Base-by-base conservation (phyloP, 179 eudicot genomes). In the Drosera spatulata region DNA sequence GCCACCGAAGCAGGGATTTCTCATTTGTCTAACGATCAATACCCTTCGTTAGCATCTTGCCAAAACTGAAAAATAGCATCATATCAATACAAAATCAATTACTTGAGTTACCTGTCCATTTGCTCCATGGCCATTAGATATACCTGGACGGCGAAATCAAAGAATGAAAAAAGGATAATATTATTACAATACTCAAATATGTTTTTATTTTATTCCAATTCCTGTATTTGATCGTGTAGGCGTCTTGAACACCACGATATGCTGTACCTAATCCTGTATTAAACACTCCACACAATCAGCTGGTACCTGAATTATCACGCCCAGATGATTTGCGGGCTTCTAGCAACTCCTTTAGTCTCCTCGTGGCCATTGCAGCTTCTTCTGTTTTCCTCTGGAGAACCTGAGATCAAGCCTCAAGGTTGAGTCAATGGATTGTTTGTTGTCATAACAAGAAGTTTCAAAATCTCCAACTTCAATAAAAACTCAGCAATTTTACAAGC, bases 361-460 rank as follows among this genome's bases (percentile, higher is more conserved):
- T 94, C 63, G 99, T 94, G 50, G 99, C 99, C 91, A 87, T 84
- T 72, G 97, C 89, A 79, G 99, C 99, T 78, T 94, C 99, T 77
- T 94, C 99, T 42, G 99, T 87, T 74, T 94, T 94, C 71, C 99
- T 83, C 73, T 94, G 99, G 65, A 94, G 99, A 69, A 94, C 99
- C 99, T 94, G 73, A 71, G 61, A 58, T 15, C 53, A 22, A 22
- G 33, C 33, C 33, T 22, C 33, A 49, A 39, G 43, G 13, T 5
- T 6, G 46, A 44, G 51, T 7, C 33, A 22, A 22, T 22, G 56
- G 5, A 39, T 49, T 44, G 44, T 53, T n/a, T 63, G 38, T 47
- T 53, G 58, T 55, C 42, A n/a, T 10, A 11, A 22, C 9, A 13
- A 53, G 33, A 45, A 42, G 39, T 37, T 56, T 11, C 37, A 58